phyloP scores from a whole-genome alignment of 1,139 yeast species.

The Blastobotrys illinoisensis region DNA sequence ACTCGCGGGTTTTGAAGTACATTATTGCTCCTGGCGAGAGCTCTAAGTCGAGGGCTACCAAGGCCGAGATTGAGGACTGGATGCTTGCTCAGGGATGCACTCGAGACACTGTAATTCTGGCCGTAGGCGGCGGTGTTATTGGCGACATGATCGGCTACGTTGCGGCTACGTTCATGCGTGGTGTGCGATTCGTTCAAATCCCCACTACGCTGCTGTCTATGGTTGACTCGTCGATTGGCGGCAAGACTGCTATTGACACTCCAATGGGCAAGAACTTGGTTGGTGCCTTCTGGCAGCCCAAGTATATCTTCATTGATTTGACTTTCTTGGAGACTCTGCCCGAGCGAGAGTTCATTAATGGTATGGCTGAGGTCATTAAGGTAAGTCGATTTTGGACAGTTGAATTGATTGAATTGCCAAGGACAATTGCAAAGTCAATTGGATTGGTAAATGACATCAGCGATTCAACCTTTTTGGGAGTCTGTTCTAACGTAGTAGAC shows the following conservation, averaged over 20 bases:
- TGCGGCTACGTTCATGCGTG: constrained; percentile 98
- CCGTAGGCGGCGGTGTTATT: constrained; percentile 97
- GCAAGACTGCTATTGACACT: constrained; percentile 98
- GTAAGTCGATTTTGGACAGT: constrained; percentile 17
- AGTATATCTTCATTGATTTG: constrained; percentile 81
- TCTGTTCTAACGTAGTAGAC: constrained; percentile 39
- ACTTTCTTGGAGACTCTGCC: constrained; percentile 85
- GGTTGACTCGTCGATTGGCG: constrained; percentile 99
- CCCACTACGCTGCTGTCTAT: constrained; percentile 92
- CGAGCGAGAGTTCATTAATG: constrained; percentile 89
- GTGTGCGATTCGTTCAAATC: constrained; percentile 87
- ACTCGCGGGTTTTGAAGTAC: constrained; percentile 53
- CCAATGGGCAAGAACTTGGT: constrained; percentile 93
- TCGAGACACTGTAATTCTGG: constrained; percentile 89
- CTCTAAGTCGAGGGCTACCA: constrained; percentile 80
- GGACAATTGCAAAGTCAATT: neutral
- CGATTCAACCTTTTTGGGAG: too few relatives aligned
- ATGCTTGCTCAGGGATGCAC: constrained; percentile 85
- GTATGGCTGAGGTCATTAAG: constrained; percentile 97
- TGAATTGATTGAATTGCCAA: neutral
- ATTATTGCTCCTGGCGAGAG: constrained; percentile 91
- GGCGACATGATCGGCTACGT: constrained; percentile 99
- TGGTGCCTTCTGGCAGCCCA: constrained; percentile 98
- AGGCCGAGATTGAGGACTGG: constrained; percentile 91
- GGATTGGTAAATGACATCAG: too few relatives aligned